Conservation (phyloP, 1,139 yeast genomes). For the Hemisphaericaspora xylofermentans region DNA sequence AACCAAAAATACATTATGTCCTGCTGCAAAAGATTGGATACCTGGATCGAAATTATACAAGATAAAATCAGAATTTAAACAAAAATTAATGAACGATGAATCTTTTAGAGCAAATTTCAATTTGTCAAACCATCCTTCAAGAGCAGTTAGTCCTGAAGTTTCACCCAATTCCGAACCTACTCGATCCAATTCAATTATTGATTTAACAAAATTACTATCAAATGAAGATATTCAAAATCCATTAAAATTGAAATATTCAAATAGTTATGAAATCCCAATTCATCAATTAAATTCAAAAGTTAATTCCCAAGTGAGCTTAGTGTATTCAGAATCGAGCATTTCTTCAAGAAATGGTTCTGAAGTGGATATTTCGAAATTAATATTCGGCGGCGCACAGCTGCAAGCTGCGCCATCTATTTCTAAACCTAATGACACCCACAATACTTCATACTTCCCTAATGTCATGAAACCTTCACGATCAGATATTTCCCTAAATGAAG, state of each 20-base stretch:
- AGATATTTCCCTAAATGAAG: slow-evolving; percentile 7
- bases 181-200: slow-evolving; percentile 43
- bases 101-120: slow-evolving; percentile 36
- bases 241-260: slow-evolving; percentile 40
- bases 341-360: slow-evolving; percentile 25
- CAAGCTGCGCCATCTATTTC: slow-evolving; percentile 21
- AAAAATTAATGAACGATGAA: slow-evolving; percentile 40
- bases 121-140: slow-evolving; percentile 32
- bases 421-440: slow-evolving; percentile 17
- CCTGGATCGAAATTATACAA: slow-evolving; percentile 28
- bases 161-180: slow-evolving; percentile 48
- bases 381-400: slow-evolving; percentile 21
- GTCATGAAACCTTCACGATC: neutral
- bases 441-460: slow-evolving; percentile 34
- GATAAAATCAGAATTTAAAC: slow-evolving; percentile 35
- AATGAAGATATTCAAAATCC: slow-evolving; percentile 43
- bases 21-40: slow-evolving; percentile 43
- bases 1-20: slow-evolving; percentile 24
- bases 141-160: slow-evolving; percentile 44
- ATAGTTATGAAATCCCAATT: slow-evolving; percentile 42
- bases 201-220: slow-evolving; percentile 36
- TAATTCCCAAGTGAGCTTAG: slow-evolving; percentile 30
- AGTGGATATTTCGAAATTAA: slow-evolving; percentile 25
- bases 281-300: slow-evolving; percentile 41
- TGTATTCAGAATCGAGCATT: neutral